phyloP scores from a whole-genome alignment of 148 eudicot species.

The Chenopodium berlandieri region DNA sequence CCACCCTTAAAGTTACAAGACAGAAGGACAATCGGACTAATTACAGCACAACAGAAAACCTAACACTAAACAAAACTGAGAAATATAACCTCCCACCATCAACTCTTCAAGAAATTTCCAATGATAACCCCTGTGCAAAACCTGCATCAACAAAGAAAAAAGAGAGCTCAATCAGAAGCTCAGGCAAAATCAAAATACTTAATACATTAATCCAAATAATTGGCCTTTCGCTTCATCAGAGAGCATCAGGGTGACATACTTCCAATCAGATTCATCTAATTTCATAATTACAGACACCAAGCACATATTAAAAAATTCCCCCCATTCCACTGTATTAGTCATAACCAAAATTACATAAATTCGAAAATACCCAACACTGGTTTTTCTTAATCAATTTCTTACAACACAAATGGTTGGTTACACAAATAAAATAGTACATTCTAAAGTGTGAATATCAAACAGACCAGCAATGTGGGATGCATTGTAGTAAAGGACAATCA shows the following conservation, averaged over 20 bases:
- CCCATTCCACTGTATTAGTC: not conserved
- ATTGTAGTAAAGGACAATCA: not conserved
- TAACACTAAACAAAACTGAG: slow-evolving; percentile 10
- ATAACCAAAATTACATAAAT: not conserved
- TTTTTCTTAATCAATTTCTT: too few species aligned
- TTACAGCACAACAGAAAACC: not conserved
- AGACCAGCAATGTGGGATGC: not conserved
- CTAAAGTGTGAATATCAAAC: not conserved
- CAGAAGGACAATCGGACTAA: not conserved
- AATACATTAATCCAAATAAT: not conserved
- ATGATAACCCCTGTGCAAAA: not conserved
- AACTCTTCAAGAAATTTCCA: not conserved
- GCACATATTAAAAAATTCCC: not conserved
- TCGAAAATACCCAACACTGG: not conserved
- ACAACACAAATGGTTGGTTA: not conserved
- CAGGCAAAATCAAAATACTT: not conserved
- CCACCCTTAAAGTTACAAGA: not conserved
- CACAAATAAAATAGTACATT: too few species aligned
- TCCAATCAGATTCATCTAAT: not conserved
- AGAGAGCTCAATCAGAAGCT: slow-evolving; percentile 1
- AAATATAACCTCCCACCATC: not conserved
- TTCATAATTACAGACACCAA: not conserved
- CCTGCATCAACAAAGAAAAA: not conserved
- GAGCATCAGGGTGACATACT: not conserved
- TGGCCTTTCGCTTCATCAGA: not conserved